phyloP scores from a whole-genome alignment of 2,329 filamentous ascomycete genomes.

The Curvularia spicifera region DNA sequence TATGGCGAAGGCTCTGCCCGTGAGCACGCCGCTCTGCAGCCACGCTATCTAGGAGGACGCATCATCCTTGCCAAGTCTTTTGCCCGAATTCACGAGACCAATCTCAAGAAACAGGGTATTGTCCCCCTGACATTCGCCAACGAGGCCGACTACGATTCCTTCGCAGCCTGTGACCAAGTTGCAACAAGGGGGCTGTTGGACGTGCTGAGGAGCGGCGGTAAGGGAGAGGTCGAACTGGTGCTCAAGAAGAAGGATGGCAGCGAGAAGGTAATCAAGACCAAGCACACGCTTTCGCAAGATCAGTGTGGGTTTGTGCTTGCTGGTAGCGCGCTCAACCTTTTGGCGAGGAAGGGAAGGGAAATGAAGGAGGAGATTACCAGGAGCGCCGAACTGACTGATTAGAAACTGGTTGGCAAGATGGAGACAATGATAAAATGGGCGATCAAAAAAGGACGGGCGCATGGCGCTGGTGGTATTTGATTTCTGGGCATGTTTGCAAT shows the following conservation, averaged over 20 bases:
- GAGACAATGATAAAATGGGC: not conserved
- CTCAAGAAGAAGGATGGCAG: slow-evolving; percentile 63
- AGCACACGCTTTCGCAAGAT: slow-evolving; percentile 86
- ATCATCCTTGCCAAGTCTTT: slow-evolving; percentile 87
- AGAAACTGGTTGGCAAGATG: not conserved
- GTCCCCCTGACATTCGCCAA: slow-evolving; percentile 91
- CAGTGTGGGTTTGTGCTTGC: slow-evolving; percentile 92
- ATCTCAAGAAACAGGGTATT: slow-evolving; percentile 96
- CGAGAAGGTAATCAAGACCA: slow-evolving; percentile 74
- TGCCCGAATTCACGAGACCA: slow-evolving; percentile 92
- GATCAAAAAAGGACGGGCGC: not conserved
- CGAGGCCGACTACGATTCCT: slow-evolving; percentile 84
- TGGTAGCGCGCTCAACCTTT: slow-evolving; percentile 88
- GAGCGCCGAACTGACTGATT: slow-evolving; percentile 50
- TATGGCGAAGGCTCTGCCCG: slow-evolving; percentile 90
- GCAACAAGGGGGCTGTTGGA: slow-evolving; percentile 83
- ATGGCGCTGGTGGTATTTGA: not conserved
- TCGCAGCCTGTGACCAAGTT: slow-evolving; percentile 83
- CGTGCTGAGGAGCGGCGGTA: slow-evolving; percentile 77
- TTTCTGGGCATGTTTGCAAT: not conserved
- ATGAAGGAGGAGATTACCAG: slow-evolving; percentile 46
- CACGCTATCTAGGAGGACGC: slow-evolving; percentile 84
- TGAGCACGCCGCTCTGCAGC: slow-evolving; percentile 89
- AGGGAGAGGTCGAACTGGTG: slow-evolving; percentile 74
- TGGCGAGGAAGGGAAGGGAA: slow-evolving; percentile 67